Evolutionary conservation across 208 protist species (phyloP).

Genomic region (Borovskyia barvae): DNA sequence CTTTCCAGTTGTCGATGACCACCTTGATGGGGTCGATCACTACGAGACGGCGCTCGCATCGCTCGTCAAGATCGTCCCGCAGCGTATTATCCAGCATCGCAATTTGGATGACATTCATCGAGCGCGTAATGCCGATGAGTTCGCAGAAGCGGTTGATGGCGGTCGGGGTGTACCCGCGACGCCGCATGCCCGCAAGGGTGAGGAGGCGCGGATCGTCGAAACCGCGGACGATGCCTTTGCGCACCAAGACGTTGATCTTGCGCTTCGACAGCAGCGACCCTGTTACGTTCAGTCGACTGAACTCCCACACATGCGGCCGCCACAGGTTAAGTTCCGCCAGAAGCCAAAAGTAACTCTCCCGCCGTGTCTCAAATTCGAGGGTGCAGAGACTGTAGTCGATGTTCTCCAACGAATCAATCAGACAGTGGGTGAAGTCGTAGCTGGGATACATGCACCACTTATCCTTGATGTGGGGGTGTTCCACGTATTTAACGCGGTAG

Average conservation of each 20-base stretch:
- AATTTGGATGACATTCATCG: slow-evolving; percentile 92
- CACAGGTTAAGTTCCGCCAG: slow-evolving; percentile 87
- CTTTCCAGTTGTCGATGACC: slow-evolving; percentile 92
- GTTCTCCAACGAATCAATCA: slow-evolving; percentile 99
- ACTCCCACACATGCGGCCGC: slow-evolving; percentile 97
- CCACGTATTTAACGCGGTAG: slow-evolving; percentile 98
- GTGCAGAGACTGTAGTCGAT: slow-evolving; percentile 99
- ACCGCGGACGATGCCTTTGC: slow-evolving; percentile 92
- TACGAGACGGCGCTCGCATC: slow-evolving; percentile 76
- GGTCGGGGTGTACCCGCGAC: slow-evolving; percentile 96
- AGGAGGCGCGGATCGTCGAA: slow-evolving; percentile 98
- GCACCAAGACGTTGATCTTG: slow-evolving; percentile 96
- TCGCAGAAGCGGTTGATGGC: slow-evolving; percentile 98
- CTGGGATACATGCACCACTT: slow-evolving; percentile 99
- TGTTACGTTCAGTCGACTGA: slow-evolving; percentile 97
- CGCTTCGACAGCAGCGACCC: slow-evolving; percentile 98
- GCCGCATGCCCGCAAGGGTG: slow-evolving; percentile 96
- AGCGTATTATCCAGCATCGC: slow-evolving; percentile 94
- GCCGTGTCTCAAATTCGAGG: slow-evolving; percentile 98
- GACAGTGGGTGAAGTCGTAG: slow-evolving; percentile 99
- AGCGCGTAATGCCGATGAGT: slow-evolving; percentile 92
- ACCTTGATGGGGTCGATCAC: slow-evolving; percentile 97
- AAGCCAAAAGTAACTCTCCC: slow-evolving; percentile 97
- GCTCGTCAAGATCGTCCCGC: slow-evolving; percentile 94
- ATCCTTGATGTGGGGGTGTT: slow-evolving; percentile 93